Percentiles rank a stretch among this genome's conserved stretches.
phyloP scores from a whole-genome alignment of 306 rosid genomes.

The Arachis stenosperma region DNA sequence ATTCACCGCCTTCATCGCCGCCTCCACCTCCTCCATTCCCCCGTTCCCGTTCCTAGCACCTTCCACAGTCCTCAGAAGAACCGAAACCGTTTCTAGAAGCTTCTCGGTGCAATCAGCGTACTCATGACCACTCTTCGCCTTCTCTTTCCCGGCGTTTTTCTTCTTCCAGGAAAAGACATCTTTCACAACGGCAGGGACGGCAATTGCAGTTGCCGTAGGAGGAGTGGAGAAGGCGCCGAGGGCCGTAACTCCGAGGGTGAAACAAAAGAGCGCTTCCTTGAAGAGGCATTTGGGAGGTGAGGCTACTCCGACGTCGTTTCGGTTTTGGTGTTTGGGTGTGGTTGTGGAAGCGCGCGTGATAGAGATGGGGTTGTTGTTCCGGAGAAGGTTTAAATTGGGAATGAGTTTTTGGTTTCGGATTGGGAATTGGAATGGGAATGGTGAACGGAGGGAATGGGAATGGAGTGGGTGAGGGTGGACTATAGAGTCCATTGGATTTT shows the following conservation, averaged over 20 bases:
- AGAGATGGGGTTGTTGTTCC: slow-evolving; percentile 23
- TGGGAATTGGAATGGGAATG: slow-evolving; percentile 20
- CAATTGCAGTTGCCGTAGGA: slow-evolving; percentile 49
- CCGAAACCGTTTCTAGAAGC: slow-evolving; percentile 58
- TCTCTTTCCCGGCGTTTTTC: slow-evolving; percentile 38
- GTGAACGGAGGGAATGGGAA: not conserved
- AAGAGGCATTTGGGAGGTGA: slow-evolving; percentile 30
- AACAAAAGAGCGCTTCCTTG: slow-evolving; percentile 56
- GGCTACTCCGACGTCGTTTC: slow-evolving; percentile 8
- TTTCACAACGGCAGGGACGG: slow-evolving; percentile 38
- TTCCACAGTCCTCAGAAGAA: slow-evolving; percentile 55
- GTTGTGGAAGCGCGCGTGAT: slow-evolving; percentile 1
- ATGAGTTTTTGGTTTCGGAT: slow-evolving; percentile 13
- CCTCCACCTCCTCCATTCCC: slow-evolving; percentile 47
- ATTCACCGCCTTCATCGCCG: slow-evolving; percentile 60
- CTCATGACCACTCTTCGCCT: slow-evolving; percentile 48
- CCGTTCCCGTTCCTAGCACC: slow-evolving; percentile 61
- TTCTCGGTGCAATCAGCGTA: slow-evolving; percentile 54
- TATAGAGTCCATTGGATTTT: slow-evolving; percentile 36
- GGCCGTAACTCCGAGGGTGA: slow-evolving; percentile 63
- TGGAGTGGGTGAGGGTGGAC: slow-evolving; percentile 31
- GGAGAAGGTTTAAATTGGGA: not conserved
- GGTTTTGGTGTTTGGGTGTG: not conserved
- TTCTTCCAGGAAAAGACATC: slow-evolving; percentile 14
- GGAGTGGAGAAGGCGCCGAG: slow-evolving; percentile 45